Evolutionary conservation across 2,329 filamentous ascomycete species (phyloP).

Genomic region (Hypoxylon sp.): DNA sequence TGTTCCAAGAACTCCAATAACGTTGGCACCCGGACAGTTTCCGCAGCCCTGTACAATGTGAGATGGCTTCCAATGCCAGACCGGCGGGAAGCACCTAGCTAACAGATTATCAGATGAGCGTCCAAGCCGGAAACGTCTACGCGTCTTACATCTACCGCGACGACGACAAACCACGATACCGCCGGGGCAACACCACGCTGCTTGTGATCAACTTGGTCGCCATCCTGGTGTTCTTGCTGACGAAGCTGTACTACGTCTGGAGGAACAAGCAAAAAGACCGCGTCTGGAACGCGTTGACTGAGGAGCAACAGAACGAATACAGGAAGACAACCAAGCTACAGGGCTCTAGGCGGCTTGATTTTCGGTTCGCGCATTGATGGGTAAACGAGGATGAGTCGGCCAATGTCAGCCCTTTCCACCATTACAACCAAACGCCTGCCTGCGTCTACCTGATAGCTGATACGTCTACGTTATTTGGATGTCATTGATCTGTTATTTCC

Average conservation of each 20-base stretch:
- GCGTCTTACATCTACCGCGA: slow-evolving; percentile 63
- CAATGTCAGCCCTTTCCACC: too few relatives aligned
- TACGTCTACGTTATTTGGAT: too few relatives aligned
- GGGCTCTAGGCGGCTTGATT: slow-evolving; percentile 38
- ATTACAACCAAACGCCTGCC: too few relatives aligned
- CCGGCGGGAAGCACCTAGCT: background rate
- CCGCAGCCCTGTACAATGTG: slow-evolving; percentile 69
- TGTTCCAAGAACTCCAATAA: slow-evolving; percentile 69
- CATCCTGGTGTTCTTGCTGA: slow-evolving; percentile 61
- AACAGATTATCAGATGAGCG: slow-evolving; percentile 48
- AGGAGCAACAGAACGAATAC: slow-evolving; percentile 62
- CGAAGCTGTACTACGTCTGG: slow-evolving; percentile 65
- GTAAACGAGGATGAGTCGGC: too few relatives aligned
- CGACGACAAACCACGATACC: slow-evolving; percentile 66
- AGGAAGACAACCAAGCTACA: slow-evolving; percentile 42
- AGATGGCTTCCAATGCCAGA: slow-evolving; percentile 20
- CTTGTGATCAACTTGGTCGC: slow-evolving; percentile 63
- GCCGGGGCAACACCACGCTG: slow-evolving; percentile 64
- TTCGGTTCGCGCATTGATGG: slow-evolving; percentile 35
- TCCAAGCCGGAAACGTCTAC: slow-evolving; percentile 53
- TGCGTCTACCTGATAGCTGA: too few relatives aligned
- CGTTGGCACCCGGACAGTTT: slow-evolving; percentile 69
- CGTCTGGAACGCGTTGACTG: slow-evolving; percentile 61
- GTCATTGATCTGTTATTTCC: too few relatives aligned
- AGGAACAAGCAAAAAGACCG: slow-evolving; percentile 61